These are phyloP conservation scores for Penicillium sclerotiorum DNA, from an alignment of 2,329 filamentous ascomycete genomes.

Conservation along the genomic window DNA sequence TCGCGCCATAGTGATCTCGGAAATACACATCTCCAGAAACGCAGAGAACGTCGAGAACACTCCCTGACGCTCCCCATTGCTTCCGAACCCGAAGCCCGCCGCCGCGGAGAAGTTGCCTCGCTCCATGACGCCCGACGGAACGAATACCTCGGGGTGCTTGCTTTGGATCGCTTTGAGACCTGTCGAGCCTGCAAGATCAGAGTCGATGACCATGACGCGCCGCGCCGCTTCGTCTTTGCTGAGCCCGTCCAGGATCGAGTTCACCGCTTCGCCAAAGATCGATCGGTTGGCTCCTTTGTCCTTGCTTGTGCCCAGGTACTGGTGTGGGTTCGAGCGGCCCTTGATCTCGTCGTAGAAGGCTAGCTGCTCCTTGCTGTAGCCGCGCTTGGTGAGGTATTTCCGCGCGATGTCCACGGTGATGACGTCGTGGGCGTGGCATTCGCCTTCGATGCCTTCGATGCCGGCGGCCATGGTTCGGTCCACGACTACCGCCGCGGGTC, in stretches of 20 bases:
- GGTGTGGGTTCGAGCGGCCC: slow-evolving; percentile 31
- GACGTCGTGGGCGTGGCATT: slow-evolving; percentile 42
- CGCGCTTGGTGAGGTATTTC: slow-evolving; percentile 41
- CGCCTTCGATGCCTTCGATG: slow-evolving; percentile 40
- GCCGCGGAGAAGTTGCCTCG: slow-evolving; percentile 46
- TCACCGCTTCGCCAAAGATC: slow-evolving; percentile 45
- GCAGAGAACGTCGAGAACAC: slow-evolving; percentile 47
- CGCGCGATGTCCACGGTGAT: slow-evolving; percentile 40
- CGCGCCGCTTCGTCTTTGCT: slow-evolving; percentile 41
- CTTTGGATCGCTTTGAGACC: slow-evolving; percentile 41
- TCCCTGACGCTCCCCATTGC: slow-evolving; percentile 38
- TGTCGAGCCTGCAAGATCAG: slow-evolving; percentile 44
- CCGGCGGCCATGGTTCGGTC: slow-evolving; percentile 42
- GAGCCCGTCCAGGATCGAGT: slow-evolving; percentile 37
- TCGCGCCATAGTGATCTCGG: slow-evolving; percentile 46
- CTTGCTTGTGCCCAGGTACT: slow-evolving; percentile 38
- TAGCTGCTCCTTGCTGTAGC: slow-evolving; percentile 38
- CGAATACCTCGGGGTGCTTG: slow-evolving; percentile 42
- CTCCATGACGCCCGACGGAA: slow-evolving; percentile 45
- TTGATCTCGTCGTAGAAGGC: slow-evolving; percentile 41
- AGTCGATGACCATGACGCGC: slow-evolving; percentile 46
- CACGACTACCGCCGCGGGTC: slow-evolving; percentile 36
- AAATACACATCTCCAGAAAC: slow-evolving; percentile 45
- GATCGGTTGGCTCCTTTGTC: slow-evolving; percentile 42
- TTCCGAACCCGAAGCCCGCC: slow-evolving; percentile 42